A percentile compares a stretch with the other conserved stretches of the same genome.
Conservation (phyloP, 2,329 filamentous ascomycete genomes). For the Claviceps fusiformis region DNA sequence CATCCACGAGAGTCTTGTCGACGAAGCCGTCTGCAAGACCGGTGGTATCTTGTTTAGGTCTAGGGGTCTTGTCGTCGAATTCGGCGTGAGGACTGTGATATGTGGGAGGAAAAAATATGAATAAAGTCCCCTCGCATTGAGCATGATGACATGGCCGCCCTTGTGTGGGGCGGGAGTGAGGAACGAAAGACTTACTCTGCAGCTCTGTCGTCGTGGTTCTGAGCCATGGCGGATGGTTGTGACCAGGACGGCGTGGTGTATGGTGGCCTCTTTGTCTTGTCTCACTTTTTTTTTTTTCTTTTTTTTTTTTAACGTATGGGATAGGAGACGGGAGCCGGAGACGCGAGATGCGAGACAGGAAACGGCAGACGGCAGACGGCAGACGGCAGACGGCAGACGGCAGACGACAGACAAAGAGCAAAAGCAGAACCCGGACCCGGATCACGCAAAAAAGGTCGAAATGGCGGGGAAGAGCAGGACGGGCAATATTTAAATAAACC, state of each 20-base stretch:
- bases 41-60: conserved; percentile 12
- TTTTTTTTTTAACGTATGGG: no score
- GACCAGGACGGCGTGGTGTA: neutral
- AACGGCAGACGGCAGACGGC: no score
- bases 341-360: neutral
- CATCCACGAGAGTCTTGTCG: conserved; percentile 8
- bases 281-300: no score
- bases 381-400: no score
- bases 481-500: neutral
- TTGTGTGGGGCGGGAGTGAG: neutral
- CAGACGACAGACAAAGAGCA: no score
- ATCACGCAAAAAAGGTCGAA: neutral
- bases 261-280: neutral
- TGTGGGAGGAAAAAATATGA: neutral
- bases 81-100: conserved; percentile 16
- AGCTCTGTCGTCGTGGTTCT: conserved; percentile 20
- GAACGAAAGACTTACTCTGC: conserved; percentile 16
- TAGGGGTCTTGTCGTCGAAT: conserved; percentile 14
- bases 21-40: conserved; percentile 15
- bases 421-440: neutral
- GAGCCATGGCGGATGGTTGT: conserved; percentile 14
- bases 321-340: neutral
- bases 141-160: neutral
- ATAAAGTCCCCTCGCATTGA: neutral
- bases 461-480: neutral